A percentile compares a stretch with the other conserved stretches of the same genome.
phyloP scores from a whole-genome alignment of 2,329 filamentous ascomycete genomes.

The Dothiorella sarmentorum region DNA sequence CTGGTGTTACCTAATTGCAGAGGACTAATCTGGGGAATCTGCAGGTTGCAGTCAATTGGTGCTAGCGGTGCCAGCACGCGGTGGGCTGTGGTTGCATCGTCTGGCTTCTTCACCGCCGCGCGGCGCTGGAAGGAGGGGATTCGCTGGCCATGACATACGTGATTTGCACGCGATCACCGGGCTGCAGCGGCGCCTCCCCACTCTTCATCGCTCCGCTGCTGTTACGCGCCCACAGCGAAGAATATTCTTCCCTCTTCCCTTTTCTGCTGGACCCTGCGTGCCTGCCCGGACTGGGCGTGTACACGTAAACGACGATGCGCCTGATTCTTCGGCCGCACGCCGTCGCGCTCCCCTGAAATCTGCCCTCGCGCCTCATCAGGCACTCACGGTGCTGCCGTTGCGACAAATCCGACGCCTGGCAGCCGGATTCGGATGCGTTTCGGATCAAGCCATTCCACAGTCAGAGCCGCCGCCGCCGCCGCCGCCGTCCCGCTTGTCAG shows the following conservation, averaged over 20 bases:
- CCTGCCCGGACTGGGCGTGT: background rate
- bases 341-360: conserved; percentile 8
- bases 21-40: conserved; percentile 5
- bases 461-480: background rate
- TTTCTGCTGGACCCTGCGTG: conserved; percentile 9
- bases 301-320: background rate
- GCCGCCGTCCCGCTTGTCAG: conserved; percentile 14
- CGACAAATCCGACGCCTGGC: background rate
- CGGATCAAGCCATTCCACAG: conserved; percentile 1
- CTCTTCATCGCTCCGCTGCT: conserved; percentile 2
- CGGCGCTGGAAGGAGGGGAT: background rate
- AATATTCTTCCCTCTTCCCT: background rate
- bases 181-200: conserved; percentile 16
- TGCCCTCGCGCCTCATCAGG: background rate
- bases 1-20: conserved; percentile 4
- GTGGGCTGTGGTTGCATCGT: conserved; percentile 11
- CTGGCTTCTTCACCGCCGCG: conserved; percentile 15
- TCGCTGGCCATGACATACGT: conserved; percentile 16
- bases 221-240: conserved; percentile 3
- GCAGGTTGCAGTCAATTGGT: background rate
- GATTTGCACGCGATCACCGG: conserved; percentile 18
- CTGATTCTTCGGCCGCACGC: conserved; percentile 3
- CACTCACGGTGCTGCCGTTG: background rate
- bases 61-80: conserved; percentile 2
- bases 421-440: conserved; percentile 15